phyloP scores from a whole-genome alignment of 768 basidiomycete species.

The Amanita polypyramis region DNA sequence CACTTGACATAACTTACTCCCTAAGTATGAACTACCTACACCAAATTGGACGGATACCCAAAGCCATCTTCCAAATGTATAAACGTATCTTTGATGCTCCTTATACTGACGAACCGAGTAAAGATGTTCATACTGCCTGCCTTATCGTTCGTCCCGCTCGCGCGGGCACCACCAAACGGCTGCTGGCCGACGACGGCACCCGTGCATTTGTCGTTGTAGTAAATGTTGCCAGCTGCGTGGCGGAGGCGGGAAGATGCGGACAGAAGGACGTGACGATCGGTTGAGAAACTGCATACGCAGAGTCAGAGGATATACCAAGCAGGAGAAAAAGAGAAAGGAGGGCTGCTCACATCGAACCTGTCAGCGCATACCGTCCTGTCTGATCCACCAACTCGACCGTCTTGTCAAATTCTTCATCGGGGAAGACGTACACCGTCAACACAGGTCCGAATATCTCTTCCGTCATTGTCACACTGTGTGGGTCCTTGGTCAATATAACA shows the following conservation, averaged over 20 bases:
- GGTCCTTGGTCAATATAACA: conserved; percentile 86
- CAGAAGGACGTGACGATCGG: conserved; percentile 72
- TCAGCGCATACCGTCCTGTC: conserved; percentile 83
- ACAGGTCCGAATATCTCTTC: conserved; percentile 99
- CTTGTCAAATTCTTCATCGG: conserved; percentile 79
- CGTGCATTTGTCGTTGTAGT: conserved; percentile 98
- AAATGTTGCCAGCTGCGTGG: conserved; percentile 91
- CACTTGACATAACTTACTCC: too few species aligned
- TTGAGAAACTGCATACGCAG: conserved; percentile 52
- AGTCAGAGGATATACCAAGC: conserved; percentile 8
- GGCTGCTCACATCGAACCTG: conserved; percentile 77
- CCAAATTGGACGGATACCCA: conserved; percentile 79
- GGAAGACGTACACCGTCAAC: conserved; percentile 84
- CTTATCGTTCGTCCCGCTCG: conserved; percentile 96
- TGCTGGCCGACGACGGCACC: conserved; percentile 97
- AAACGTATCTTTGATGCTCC: conserved; percentile 98
- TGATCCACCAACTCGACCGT: conserved; percentile 80
- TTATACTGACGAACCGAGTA: conserved; percentile 72
- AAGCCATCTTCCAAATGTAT: conserved; percentile 64
- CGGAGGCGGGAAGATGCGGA: conserved; percentile 74
- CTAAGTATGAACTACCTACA: background rate
- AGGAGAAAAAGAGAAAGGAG: background rate
- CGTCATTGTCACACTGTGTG: conserved; percentile 77
- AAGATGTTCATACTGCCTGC: conserved; percentile 70
- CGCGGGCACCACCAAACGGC: conserved; percentile 92